Evolutionary conservation across 441 rosid genomes (phyloP).

Genomic region (Erodium moschatum): DNA sequence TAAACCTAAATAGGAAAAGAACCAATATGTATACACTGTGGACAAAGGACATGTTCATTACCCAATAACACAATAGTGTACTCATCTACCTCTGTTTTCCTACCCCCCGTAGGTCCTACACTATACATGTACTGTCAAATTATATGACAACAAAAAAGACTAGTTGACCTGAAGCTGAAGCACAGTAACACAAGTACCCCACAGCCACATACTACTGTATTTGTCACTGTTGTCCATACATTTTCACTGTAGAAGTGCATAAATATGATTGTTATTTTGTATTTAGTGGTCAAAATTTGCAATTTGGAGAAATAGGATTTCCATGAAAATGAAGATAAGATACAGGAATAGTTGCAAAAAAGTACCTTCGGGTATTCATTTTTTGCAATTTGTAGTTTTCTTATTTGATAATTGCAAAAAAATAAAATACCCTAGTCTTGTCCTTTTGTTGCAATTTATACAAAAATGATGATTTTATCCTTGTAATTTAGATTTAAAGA

Average conservation of each 20-base stretch:
- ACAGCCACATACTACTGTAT: not conserved
- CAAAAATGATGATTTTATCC: too few species aligned
- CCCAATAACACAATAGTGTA: not conserved
- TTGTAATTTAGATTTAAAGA: too few species aligned
- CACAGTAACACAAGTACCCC: not conserved
- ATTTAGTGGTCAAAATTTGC: not conserved
- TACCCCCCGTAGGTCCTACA: not conserved
- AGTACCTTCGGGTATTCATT: too few species aligned
- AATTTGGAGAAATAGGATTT: not conserved
- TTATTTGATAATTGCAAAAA: too few species aligned
- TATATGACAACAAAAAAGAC: not conserved
- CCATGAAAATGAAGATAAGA: not conserved
- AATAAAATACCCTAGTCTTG: too few species aligned
- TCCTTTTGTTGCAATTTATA: too few species aligned
- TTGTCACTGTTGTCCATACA: not conserved
- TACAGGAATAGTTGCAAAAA: not conserved
- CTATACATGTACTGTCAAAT: not conserved
- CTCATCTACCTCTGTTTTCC: not conserved
- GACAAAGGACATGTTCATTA: slow-evolving; percentile 1
- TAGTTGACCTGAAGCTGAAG: not conserved
- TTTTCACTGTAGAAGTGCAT: not conserved
- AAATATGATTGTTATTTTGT: not conserved
- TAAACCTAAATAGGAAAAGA: not conserved
- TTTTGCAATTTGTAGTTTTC: too few species aligned
- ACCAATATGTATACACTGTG: not conserved